Evolutionary conservation across 768 basidiomycete species (phyloP).

Genomic region (Hypholoma sublateritium): DNA sequence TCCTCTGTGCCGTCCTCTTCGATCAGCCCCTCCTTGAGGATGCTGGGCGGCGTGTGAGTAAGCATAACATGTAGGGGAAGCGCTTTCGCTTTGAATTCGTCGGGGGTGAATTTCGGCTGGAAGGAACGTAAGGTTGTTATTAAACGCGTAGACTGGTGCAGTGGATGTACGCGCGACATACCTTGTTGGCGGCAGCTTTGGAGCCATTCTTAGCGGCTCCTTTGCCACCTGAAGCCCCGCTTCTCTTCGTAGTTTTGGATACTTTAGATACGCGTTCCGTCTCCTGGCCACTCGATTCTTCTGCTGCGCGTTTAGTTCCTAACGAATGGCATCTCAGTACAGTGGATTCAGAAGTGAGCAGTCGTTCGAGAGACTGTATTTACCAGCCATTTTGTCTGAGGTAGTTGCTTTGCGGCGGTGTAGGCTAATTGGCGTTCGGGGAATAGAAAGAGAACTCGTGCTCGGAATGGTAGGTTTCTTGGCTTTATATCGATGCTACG

Average conservation of each 20-base stretch:
- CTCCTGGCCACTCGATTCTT: slow-evolving; percentile 25
- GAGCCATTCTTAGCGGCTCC: not conserved
- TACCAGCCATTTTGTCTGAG: not conserved
- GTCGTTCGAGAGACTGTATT: too few species aligned
- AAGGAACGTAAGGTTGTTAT: not conserved
- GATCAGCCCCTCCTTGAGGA: slow-evolving; percentile 16
- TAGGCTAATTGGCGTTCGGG: not conserved
- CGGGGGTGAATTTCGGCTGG: slow-evolving; percentile 46
- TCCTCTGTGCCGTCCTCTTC: slow-evolving; percentile 15
- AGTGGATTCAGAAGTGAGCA: too few species aligned
- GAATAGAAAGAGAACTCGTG: not conserved
- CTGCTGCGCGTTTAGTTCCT: slow-evolving; percentile 48
- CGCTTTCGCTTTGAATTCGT: slow-evolving; percentile 63
- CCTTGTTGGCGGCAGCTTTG: slow-evolving; percentile 38
- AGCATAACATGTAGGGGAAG: slow-evolving; percentile 67
- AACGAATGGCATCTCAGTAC: not conserved
- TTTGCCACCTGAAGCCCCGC: slow-evolving; percentile 25
- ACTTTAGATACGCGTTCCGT: slow-evolving; percentile 36
- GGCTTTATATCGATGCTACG: not conserved
- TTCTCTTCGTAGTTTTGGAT: slow-evolving; percentile 52
- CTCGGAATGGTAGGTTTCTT: not conserved
- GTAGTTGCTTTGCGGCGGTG: not conserved
- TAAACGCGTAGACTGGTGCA: slow-evolving; percentile 5
- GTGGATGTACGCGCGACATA: slow-evolving; percentile 18
- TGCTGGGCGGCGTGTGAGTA: slow-evolving; percentile 61